These are phyloP conservation scores for Phaeomoniella chlamydospora DNA, from an alignment of 2,329 filamentous ascomycete genomes.

Conservation along the genomic window DNA sequence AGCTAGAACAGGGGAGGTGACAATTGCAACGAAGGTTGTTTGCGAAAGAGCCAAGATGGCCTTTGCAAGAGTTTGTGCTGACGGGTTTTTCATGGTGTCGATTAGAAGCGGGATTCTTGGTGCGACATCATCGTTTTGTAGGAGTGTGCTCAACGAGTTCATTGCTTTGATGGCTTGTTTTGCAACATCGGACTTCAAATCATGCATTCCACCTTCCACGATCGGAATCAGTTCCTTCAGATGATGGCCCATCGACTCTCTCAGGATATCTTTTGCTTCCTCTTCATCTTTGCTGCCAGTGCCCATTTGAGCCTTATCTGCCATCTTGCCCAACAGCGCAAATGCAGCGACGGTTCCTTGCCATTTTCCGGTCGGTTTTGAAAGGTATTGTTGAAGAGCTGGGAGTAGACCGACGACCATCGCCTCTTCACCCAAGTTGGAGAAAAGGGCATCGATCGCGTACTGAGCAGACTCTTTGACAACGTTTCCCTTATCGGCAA, in stretches of 20 bases:
- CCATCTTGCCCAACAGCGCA: constrained; percentile 79
- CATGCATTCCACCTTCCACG: constrained; percentile 88
- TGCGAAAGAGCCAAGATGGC: constrained; percentile 92
- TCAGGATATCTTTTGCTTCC: constrained; percentile 72
- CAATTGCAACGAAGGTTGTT: constrained; percentile 95
- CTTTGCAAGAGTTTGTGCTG: constrained; percentile 75
- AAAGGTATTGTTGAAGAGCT: constrained; percentile 58
- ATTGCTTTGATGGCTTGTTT: constrained; percentile 90
- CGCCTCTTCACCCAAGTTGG: constrained; percentile 64
- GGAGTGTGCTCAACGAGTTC: constrained; percentile 73
- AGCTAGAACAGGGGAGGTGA: constrained; percentile 88
- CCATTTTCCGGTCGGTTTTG: constrained; percentile 85
- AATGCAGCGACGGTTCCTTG: constrained; percentile 84
- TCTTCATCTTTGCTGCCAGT: constrained; percentile 76
- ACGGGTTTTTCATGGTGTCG: constrained; percentile 90
- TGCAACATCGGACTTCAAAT: constrained; percentile 69
- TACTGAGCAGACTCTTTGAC: constrained; percentile 90
- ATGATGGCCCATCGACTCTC: constrained; percentile 79
- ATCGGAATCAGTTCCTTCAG: constrained; percentile 79
- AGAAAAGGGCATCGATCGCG: constrained; percentile 78
- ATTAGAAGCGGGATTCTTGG: constrained; percentile 84
- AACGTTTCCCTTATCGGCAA: constrained; percentile 79
- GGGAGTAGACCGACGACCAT: constrained; percentile 74
- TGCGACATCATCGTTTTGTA: constrained; percentile 93
- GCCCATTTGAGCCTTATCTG: constrained; percentile 80